Evolutionary conservation across 306 rosid genomes (phyloP).

Genomic region (Glycine soja): DNA sequence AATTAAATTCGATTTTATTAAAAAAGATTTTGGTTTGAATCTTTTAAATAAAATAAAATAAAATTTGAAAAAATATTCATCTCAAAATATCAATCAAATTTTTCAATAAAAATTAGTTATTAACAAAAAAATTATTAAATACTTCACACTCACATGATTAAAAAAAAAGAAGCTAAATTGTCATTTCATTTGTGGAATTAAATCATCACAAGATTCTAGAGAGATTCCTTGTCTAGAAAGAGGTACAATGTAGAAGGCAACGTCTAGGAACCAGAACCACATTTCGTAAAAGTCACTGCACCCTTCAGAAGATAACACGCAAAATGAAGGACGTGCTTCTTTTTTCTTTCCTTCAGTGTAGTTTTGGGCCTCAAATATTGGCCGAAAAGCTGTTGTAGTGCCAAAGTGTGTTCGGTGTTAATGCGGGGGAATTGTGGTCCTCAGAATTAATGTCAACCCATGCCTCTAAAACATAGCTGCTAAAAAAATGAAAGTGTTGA

Average conservation of each 20-base stretch:
- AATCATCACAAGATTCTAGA: neutral
- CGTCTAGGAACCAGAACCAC: conserved; percentile 42
- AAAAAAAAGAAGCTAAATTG: neutral
- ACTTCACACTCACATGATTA: no score
- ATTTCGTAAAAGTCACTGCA: conserved; percentile 44
- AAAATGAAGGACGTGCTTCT: conserved; percentile 39
- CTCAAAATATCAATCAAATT: no score
- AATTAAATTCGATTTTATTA: no score
- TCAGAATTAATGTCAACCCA: conserved; percentile 45
- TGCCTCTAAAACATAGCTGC: conserved; percentile 16
- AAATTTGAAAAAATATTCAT: no score
- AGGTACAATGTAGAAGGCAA: conserved; percentile 25
- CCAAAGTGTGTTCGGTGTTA: conserved; percentile 40
- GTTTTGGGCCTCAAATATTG: conserved; percentile 8
- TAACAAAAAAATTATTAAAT: no score
- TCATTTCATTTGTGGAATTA: conserved; percentile 31
- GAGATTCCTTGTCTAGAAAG: conserved; percentile 39
- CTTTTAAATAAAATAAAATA: no score
- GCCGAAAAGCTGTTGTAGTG: conserved; percentile 37
- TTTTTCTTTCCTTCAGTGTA: conserved; percentile 19
- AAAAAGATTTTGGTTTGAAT: no score
- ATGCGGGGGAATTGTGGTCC: conserved; percentile 48
- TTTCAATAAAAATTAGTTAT: no score
- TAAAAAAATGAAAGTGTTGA: neutral
- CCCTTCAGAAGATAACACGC: conserved; percentile 36